phyloP scores from a whole-genome alignment of 768 basidiomycete genomes.

The Collybiopsis confluens region DNA sequence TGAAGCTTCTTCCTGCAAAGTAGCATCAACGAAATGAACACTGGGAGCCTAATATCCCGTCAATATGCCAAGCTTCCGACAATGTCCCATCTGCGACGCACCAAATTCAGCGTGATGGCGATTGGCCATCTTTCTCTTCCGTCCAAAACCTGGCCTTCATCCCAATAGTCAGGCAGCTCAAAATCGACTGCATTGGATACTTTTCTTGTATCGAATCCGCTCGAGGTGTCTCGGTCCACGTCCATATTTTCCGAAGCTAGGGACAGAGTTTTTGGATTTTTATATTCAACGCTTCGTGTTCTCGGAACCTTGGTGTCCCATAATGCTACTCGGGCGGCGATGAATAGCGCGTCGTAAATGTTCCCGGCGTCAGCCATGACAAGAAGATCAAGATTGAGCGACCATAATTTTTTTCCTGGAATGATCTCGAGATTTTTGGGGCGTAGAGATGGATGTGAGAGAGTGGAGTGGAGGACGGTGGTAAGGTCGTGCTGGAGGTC shows the following conservation, averaged over 20 bases:
- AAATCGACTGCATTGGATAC: conserved; percentile 65
- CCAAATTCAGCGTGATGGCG: conserved; percentile 73
- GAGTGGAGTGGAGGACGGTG: conserved; percentile 53
- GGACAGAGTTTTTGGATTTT: conserved; percentile 30
- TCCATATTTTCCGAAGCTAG: conserved; percentile 46
- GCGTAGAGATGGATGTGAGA: conserved; percentile 63
- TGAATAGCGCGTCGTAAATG: conserved; percentile 70
- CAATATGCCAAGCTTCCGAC: background rate
- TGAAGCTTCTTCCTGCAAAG: conserved; percentile 65
- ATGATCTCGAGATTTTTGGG: conserved; percentile 63
- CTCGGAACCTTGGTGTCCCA: conserved; percentile 79
- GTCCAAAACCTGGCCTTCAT: conserved; percentile 66
- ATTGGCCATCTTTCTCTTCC: conserved; percentile 71
- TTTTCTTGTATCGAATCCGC: conserved; percentile 55
- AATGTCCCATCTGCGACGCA: conserved; percentile 29
- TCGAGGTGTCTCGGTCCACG: conserved; percentile 43
- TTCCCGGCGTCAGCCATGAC: conserved; percentile 75
- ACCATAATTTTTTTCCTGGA: conserved; percentile 64
- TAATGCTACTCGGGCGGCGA: conserved; percentile 74
- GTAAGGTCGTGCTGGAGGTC: conserved; percentile 76
- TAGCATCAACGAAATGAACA: conserved; percentile 72
- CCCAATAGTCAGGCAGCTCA: conserved; percentile 85
- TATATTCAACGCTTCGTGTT: conserved; percentile 69
- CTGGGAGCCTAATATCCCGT: conserved; percentile 42
- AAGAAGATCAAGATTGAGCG: conserved; percentile 70